Base-by-base conservation (phyloP, 129 eudicot species). In the Flaveria sonorensis region DNA sequence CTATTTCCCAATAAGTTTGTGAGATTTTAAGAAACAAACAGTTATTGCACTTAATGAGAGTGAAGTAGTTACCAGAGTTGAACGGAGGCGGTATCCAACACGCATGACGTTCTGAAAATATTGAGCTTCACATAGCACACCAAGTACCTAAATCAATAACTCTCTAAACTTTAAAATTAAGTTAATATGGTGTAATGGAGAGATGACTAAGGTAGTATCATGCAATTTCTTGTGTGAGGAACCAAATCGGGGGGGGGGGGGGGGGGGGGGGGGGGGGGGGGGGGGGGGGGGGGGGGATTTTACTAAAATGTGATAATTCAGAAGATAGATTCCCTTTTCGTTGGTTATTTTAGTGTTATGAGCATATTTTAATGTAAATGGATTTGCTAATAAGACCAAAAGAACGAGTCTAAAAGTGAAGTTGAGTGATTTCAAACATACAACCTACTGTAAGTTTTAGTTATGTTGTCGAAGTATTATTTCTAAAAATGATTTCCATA, bases 21-120 rank as follows among this genome's bases (percentile, higher is more conserved):
- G 66, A 24, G 4, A 26, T 12, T 55, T 6, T 66, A 36, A 40
- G 24, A 66, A 66, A 66, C 16, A 66, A 64, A 7, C 28, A 66
- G 13, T 14, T 51, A 36, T n/a, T 43, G 23, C 11, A 70, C 20
- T 48, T 42, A 18, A 60, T 26, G 65, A 79, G 77, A 62, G 66
- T 30, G 55, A 36, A 55, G 70, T 6, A 52, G 55, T 88, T 90
- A 94, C 98, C 97, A 94, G 85, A 63, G 98, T 94, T 71, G 98
- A 85, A 72, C 98, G 85, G 26, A 94, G 92, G 63, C 97, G 86
- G 86, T 81, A 94, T 55, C 98, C 97, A 82, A 94, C 97, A 76
- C 98, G 98, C 98, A 91, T 94, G 76, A 94, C 98, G 80, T 91
- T 94, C 80, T 94, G 98, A 77, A 94, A 94, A 76, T 94, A 94